Percentiles rank a stretch among this genome's conserved stretches.
phyloP scores from a whole-genome alignment of 2,329 filamentous ascomycete species.

The Xylariaceae sp. region DNA sequence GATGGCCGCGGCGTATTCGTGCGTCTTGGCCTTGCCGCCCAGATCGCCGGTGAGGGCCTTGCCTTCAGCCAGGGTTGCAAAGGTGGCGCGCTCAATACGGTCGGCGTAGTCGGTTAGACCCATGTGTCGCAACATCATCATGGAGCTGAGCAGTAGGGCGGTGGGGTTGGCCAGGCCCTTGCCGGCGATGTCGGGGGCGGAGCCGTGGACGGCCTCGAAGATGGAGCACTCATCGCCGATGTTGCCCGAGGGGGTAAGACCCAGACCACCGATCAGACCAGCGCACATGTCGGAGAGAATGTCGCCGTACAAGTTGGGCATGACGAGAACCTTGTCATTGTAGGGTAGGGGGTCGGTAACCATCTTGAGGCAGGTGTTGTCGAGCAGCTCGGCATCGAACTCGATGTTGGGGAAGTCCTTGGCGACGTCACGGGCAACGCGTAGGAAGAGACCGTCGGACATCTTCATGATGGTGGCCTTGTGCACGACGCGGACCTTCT shows the following conservation, averaged over 20 bases:
- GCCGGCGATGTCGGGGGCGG: constrained; percentile 92
- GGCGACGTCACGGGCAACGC: constrained; percentile 75
- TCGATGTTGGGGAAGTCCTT: constrained; percentile 96
- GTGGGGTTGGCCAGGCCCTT: constrained; percentile 97
- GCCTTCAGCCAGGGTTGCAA: constrained; percentile 91
- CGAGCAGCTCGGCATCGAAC: constrained; percentile 95
- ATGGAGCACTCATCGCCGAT: constrained; percentile 99
- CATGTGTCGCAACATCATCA: constrained; percentile 99
- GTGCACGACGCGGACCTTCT: constrained; percentile 96
- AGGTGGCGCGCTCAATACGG: constrained; percentile 91
- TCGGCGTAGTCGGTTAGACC: constrained; percentile 76
- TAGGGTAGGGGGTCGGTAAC: constrained; percentile 93
- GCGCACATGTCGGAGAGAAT: constrained; percentile 99
- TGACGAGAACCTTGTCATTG: constrained; percentile 98
- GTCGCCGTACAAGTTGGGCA: constrained; percentile 98
- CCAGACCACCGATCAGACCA: constrained; percentile 94
- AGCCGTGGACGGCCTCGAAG: constrained; percentile 98
- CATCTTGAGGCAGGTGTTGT: constrained; percentile 99
- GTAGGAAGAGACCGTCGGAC: constrained; percentile 97
- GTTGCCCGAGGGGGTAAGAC: constrained; percentile 95
- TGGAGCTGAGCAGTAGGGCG: constrained; percentile 86
- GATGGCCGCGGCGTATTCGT: constrained; percentile 90
- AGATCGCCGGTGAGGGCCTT: constrained; percentile 95
- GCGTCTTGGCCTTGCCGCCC: constrained; percentile 92
- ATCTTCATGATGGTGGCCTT: constrained; percentile 99